These are phyloP conservation scores for Xylariales sp. DNA, from an alignment of 2,329 filamentous ascomycete species.

Conservation along the genomic window DNA sequence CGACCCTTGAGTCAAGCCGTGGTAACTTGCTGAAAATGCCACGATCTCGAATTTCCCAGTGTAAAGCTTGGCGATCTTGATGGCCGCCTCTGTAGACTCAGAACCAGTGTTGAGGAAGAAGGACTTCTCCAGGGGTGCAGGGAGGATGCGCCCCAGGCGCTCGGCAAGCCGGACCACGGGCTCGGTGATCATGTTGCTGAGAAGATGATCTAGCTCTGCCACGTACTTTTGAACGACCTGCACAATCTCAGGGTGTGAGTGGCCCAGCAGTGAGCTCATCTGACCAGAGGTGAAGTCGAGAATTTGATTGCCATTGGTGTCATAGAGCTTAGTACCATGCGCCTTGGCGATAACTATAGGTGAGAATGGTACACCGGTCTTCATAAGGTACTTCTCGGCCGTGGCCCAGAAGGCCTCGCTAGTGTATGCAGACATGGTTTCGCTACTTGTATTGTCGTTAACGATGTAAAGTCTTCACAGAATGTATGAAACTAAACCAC, in stretches of 20 bases:
- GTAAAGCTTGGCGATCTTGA: constrained; percentile 58
- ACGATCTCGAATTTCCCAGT: constrained; percentile 63
- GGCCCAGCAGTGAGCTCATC: constrained; percentile 54
- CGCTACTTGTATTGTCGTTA: too few species aligned
- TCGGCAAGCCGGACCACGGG: constrained; percentile 51
- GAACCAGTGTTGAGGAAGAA: constrained; percentile 54
- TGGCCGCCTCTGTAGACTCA: constrained; percentile 55
- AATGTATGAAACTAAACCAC: too few species aligned
- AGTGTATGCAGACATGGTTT: too few species aligned
- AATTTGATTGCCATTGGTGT: constrained; percentile 35
- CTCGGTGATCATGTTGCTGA: constrained; percentile 51
- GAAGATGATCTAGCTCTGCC: constrained; percentile 49
- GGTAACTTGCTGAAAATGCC: constrained; percentile 53
- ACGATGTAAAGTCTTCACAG: too few species aligned
- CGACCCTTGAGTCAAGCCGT: constrained; percentile 54
- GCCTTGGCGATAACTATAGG: constrained; percentile 38
- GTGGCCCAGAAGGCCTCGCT: constrained; percentile 32
- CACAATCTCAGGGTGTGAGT: constrained; percentile 54
- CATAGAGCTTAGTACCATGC: constrained; percentile 41
- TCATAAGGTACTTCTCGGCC: constrained; percentile 35
- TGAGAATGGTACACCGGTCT: constrained; percentile 34
- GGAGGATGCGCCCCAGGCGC: constrained; percentile 40
- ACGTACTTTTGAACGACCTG: constrained; percentile 42
- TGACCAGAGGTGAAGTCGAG: constrained; percentile 58
- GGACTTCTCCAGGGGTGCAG: constrained; percentile 43